phyloP scores from a whole-genome alignment of 495 filamentous ascomycete genomes.

The Neurospora tetrasperma region DNA sequence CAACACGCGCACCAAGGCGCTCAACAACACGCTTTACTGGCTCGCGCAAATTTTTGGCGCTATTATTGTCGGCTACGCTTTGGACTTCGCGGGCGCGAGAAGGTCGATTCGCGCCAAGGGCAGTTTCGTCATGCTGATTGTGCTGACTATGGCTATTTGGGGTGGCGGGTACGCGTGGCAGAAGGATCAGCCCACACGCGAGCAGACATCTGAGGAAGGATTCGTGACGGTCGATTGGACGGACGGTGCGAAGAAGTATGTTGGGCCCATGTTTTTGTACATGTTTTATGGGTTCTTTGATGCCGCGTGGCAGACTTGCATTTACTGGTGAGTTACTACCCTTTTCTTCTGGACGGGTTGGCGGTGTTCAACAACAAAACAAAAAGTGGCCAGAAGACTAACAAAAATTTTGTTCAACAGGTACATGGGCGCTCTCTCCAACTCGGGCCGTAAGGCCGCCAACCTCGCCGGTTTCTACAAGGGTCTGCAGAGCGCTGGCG shows the following conservation, averaged over 20 bases:
- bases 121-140: constrained; percentile 54
- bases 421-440: constrained; percentile 87
- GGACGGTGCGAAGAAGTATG: constrained; percentile 44
- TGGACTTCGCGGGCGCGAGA: constrained; percentile 55
- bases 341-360: not conserved
- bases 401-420: constrained; percentile 23
- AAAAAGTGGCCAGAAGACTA: too few species aligned
- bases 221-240: constrained; percentile 50
- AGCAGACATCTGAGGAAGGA: constrained; percentile 25
- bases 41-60: constrained; percentile 80
- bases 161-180: constrained; percentile 81
- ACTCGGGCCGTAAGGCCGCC: constrained; percentile 83
- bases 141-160: constrained; percentile 76
- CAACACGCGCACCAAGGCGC: constrained; percentile 67
- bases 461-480: constrained; percentile 96
- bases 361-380: too few species aligned
- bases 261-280: constrained; percentile 83
- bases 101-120: constrained; percentile 67
- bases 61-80: constrained; percentile 60
- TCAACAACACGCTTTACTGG: constrained; percentile 86
- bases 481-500: constrained; percentile 86
- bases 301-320: constrained; percentile 72
- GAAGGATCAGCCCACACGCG: constrained; percentile 45
- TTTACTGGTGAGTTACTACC: constrained; percentile 62
- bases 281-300: constrained; percentile 92